phyloP scores from a whole-genome alignment of 1,284 basidiomycete genomes.

The Austroboletus niveus region DNA sequence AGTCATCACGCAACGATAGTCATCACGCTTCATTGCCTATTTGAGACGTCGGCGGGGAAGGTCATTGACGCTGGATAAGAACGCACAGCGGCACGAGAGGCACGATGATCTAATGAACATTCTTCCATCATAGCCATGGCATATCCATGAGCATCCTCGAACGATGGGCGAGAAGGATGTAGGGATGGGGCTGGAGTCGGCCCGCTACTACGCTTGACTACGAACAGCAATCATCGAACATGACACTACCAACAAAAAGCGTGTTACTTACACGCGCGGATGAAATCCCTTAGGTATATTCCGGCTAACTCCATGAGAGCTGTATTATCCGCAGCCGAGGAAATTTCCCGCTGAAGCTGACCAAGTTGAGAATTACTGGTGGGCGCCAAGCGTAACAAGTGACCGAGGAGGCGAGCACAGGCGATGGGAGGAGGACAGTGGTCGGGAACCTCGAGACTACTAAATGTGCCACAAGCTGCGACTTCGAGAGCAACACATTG shows the following conservation, averaged over 20 bases:
- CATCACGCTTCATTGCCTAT: constrained; percentile 2
- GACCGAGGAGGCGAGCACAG: constrained; percentile 4
- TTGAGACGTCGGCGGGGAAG: background rate
- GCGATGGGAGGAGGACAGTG: background rate
- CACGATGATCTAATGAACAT: background rate
- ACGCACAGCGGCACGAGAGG: background rate
- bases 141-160: constrained; percentile 1
- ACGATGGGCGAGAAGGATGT: constrained; percentile 2
- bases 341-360: constrained; percentile 6
- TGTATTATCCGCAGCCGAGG: background rate
- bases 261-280: background rate
- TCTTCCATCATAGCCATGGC: background rate
- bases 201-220: background rate
- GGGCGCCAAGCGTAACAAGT: constrained; percentile 2
- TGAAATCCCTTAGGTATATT: background rate
- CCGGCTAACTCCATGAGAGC: background rate
- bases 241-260: background rate
- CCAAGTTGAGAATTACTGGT: background rate
- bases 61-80: background rate
- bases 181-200: background rate
- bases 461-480: background rate
- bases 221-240: background rate
- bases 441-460: background rate
- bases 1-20: constrained; percentile 1
- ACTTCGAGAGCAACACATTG: background rate